Percentiles rank a stretch among this genome's conserved stretches.
These are phyloP conservation scores for Lumnitzera littorea DNA, from an alignment of 345 rosid species.

Conservation along the genomic window DNA sequence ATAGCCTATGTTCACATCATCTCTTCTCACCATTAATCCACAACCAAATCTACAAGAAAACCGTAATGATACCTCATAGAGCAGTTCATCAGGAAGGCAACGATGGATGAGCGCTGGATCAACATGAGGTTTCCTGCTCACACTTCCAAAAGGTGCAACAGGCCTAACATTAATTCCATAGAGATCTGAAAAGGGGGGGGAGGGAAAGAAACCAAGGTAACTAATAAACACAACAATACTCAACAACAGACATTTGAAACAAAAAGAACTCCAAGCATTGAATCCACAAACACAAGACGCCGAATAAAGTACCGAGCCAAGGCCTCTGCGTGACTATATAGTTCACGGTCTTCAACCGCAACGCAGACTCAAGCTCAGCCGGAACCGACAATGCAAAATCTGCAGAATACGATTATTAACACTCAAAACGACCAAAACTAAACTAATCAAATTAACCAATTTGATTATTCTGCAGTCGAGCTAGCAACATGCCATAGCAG, in stretches of 20 bases:
- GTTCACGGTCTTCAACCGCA: slow-evolving; percentile 63
- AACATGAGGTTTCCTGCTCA: slow-evolving; percentile 43
- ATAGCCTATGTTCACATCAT: neutral
- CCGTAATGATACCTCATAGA: slow-evolving; percentile 52
- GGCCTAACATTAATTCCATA: slow-evolving; percentile 84
- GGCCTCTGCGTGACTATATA: slow-evolving; percentile 71
- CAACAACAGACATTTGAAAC: neutral
- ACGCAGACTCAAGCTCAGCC: slow-evolving; percentile 73
- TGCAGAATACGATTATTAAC: slow-evolving; percentile 9
- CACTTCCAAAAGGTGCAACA: slow-evolving; percentile 74
- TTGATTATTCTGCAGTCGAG: too few relatives aligned
- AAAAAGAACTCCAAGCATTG: neutral
- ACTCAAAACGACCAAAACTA: too few relatives aligned
- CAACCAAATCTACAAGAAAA: neutral
- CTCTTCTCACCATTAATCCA: neutral
- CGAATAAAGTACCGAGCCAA: slow-evolving; percentile 67
- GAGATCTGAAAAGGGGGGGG: slow-evolving; percentile 47
- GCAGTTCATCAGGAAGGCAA: slow-evolving; percentile 85
- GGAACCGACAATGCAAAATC: slow-evolving; percentile 49
- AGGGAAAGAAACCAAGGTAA: neutral
- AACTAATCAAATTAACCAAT: too few relatives aligned
- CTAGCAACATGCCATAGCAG: too few relatives aligned
- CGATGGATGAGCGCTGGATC: slow-evolving; percentile 81
- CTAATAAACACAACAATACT: neutral
- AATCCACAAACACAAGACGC: slow-evolving; percentile 2